Conservation (phyloP, 169 alveolate genomes). For the Plasmodium vivax region DNA sequence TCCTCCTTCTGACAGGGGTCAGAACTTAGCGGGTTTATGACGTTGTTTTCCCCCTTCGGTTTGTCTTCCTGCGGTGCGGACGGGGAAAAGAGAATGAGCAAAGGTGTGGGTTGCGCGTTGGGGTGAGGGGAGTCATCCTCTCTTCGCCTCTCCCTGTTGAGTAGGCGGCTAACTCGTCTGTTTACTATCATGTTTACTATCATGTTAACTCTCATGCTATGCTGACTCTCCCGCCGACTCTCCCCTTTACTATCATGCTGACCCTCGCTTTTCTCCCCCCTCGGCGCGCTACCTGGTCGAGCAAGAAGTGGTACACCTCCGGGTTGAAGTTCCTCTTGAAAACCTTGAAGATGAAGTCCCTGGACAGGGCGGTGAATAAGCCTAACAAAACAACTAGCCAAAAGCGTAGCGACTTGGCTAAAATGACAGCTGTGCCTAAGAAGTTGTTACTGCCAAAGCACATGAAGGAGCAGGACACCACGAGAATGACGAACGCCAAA, state of each 20-base stretch:
- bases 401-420: conserved; percentile 54
- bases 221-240: background rate
- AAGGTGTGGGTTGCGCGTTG: background rate
- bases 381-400: conserved; percentile 65
- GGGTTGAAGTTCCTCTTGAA: conserved; percentile 66
- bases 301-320: conserved; percentile 57
- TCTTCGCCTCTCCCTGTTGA: background rate
- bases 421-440: conserved; percentile 28
- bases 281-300: conserved; percentile 12
- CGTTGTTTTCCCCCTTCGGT: background rate
- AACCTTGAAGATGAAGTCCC: conserved; percentile 62
- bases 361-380: conserved; percentile 20
- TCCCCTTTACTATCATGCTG: background rate
- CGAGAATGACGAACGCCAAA: conserved; percentile 61
- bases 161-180: background rate
- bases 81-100: background rate
- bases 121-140: background rate
- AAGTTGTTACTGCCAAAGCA: conserved; percentile 50
- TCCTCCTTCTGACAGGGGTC: conserved; percentile 6
- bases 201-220: no score
- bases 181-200: background rate
- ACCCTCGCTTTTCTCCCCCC: background rate
- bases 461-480: conserved; percentile 44
- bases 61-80: conserved; percentile 2
- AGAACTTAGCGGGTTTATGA: background rate